Evolutionary conservation across 2,329 filamentous ascomycete genomes (phyloP).

Genomic region (Ophiostoma sp.): DNA sequence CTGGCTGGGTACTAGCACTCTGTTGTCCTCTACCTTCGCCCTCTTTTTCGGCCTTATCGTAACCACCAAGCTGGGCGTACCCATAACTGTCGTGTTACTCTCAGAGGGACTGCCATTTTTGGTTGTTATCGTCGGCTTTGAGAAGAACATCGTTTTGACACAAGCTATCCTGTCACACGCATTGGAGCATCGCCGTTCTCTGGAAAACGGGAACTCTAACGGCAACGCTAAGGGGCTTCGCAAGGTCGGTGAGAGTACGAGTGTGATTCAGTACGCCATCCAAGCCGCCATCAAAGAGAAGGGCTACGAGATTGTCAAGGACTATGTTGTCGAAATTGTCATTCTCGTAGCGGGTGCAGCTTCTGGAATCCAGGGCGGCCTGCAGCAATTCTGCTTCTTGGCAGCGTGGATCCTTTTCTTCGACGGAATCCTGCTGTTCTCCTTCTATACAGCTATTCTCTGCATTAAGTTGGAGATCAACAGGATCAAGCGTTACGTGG

Average conservation of each 20-base stretch:
- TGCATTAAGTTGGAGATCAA: slow-evolving; percentile 99
- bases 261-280: slow-evolving; percentile 85
- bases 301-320: slow-evolving; percentile 87
- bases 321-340: slow-evolving; percentile 88
- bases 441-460: slow-evolving; percentile 95
- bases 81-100: slow-evolving; percentile 85
- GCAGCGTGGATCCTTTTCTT: slow-evolving; percentile 97
- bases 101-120: slow-evolving; percentile 95
- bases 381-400: slow-evolving; percentile 97
- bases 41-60: slow-evolving; percentile 92
- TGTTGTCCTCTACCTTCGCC: slow-evolving; percentile 91
- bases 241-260: slow-evolving; percentile 43
- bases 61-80: slow-evolving; percentile 87
- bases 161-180: slow-evolving; percentile 88
- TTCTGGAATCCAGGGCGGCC: slow-evolving; percentile 89
- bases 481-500: slow-evolving; percentile 92
- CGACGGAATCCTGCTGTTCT: slow-evolving; percentile 89
- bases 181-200: slow-evolving; percentile 59
- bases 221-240: slow-evolving; percentile 5
- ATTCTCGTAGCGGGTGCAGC: slow-evolving; percentile 80
- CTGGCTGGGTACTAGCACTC: slow-evolving; percentile 85
- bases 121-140: slow-evolving; percentile 97
- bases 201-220: slow-evolving; percentile 8
- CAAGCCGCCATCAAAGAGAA: slow-evolving; percentile 85
- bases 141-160: slow-evolving; percentile 95